A percentile compares a stretch with the other conserved stretches of the same genome.
These are phyloP conservation scores for Mucor indicus DNA, from an alignment of 371 early-diverging fungal species.

Conservation along the genomic window DNA sequence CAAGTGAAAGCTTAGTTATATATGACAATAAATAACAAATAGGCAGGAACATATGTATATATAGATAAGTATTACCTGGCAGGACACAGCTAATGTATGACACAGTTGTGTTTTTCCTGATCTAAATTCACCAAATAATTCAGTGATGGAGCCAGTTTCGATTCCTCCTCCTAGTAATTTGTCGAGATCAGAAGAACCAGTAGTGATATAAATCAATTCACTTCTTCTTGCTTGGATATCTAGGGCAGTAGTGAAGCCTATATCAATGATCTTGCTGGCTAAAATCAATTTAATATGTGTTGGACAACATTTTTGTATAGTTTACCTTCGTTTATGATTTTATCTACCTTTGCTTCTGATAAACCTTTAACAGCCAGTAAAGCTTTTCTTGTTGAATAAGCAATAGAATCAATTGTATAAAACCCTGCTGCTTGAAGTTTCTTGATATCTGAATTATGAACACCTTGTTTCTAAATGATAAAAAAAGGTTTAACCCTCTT, in stretches of 20 bases:
- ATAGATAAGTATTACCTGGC: conserved; percentile 65
- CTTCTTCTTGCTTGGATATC: conserved; percentile 83
- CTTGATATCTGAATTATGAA: conserved; percentile 72
- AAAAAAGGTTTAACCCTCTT: background rate
- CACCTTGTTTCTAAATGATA: conserved; percentile 64
- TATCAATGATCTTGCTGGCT: conserved; percentile 81
- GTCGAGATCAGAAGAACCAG: conserved; percentile 94
- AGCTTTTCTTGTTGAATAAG: conserved; percentile 90
- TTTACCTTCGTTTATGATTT: conserved; percentile 87
- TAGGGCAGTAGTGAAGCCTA: conserved; percentile 96
- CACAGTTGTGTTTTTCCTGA: conserved; percentile 99
- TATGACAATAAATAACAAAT: background rate
- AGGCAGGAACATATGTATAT: background rate
- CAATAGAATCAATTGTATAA: conserved; percentile 91
- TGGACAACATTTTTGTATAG: too few species aligned
- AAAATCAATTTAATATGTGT: too few species aligned
- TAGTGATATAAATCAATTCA: conserved; percentile 84
- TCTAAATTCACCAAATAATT: conserved; percentile 98
- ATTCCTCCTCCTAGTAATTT: conserved; percentile 96
- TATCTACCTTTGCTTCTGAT: conserved; percentile 95
- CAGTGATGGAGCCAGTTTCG: conserved; percentile 98
- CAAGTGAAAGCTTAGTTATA: conserved; percentile 66
- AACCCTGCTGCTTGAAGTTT: conserved; percentile 89
- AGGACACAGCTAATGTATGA: conserved; percentile 95
- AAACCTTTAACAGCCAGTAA: conserved; percentile 96